A percentile compares a stretch with the other conserved stretches of the same genome.
These are phyloP conservation scores for Juglanconis oblonga DNA, from an alignment of 2,329 filamentous ascomycete species.

Conservation along the genomic window DNA sequence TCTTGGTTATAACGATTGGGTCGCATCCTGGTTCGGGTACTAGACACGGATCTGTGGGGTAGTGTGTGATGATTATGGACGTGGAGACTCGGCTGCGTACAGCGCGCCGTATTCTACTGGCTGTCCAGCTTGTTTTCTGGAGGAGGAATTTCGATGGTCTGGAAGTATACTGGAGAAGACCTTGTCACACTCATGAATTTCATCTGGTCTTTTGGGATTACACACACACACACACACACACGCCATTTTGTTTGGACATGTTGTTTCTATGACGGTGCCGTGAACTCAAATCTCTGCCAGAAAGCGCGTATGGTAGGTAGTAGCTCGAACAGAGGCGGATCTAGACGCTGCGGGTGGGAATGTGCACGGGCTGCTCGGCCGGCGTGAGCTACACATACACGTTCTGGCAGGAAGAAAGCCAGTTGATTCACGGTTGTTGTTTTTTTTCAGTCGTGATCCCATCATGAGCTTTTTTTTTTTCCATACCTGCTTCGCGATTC, in stretches of 20 bases:
- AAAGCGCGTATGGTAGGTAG: too few relatives aligned
- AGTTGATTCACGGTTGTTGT: too few relatives aligned
- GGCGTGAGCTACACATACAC: too few relatives aligned
- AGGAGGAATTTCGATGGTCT: not conserved
- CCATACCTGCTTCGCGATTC: too few relatives aligned
- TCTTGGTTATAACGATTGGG: not conserved
- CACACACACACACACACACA: too few relatives aligned
- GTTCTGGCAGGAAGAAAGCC: too few relatives aligned
- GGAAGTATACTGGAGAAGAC: not conserved
- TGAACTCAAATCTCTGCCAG: too few relatives aligned
- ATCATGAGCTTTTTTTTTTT: too few relatives aligned
- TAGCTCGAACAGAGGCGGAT: too few relatives aligned
- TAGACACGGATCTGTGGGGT: not conserved
- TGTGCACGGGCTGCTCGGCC: too few relatives aligned
- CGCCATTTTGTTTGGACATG: not conserved
- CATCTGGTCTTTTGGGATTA: not conserved
- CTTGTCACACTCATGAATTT: not conserved
- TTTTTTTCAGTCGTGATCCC: too few relatives aligned
- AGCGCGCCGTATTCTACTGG: not conserved
- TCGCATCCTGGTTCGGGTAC: not conserved
- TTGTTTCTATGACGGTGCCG: not conserved
- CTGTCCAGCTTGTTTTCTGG: not conserved
- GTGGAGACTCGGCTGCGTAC: not conserved
- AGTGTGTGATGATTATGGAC: not conserved
- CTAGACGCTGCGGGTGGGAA: too few relatives aligned